Base-by-base conservation (phyloP, 2,329 filamentous ascomycete genomes). In the Venturia aucupariae region DNA sequence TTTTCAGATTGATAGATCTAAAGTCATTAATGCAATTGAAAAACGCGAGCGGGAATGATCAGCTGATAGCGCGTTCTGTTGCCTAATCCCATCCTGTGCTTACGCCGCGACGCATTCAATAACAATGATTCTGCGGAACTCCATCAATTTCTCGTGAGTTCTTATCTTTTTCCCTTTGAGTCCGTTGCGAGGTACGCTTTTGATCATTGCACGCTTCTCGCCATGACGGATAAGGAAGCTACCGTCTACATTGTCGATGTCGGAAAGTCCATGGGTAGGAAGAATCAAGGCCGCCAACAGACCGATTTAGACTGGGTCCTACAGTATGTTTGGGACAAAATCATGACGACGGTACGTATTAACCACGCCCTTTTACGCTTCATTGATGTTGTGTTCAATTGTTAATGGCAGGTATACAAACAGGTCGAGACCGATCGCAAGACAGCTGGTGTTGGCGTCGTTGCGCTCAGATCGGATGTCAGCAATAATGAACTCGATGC, bases 291-390 rank as follows among this genome's bases (percentile, higher is more conserved):
- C 32, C 86, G 94, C 68, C 73, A 79, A 24, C 84, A 93, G 73
- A 88, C 88, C 3, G 89, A 97, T 73, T 83, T 99, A 22, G 90
- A 97, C 66, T 99, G 88, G 86, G 85, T 86, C 60, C 87, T 97
- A 85, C 85, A 86, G 67, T 99, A 96, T 76, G 84, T 97, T 61
- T 99, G 93, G 92, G 93, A 97, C 80, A 94, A 90, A 73, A 89
- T 95, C 68, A 88, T 87, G 5, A 85, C 84, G 8, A 90, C 87
- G 3, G 88, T 91, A 75, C 76, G 82, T 74, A 41, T 41, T 15
- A 4, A 41, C 13, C 15, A 41, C 2, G 74, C 38, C 38, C 64
- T 39, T n/a, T 19, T n/a, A 13, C 11, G 22, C 46, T 4, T 24
- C 10, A 13, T 39, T 10, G 5, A 13, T 60, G 5, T 32, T 19